Base-by-base conservation (phyloP, 2,329 filamentous ascomycete species). In the Aspergillus brasiliensis region DNA sequence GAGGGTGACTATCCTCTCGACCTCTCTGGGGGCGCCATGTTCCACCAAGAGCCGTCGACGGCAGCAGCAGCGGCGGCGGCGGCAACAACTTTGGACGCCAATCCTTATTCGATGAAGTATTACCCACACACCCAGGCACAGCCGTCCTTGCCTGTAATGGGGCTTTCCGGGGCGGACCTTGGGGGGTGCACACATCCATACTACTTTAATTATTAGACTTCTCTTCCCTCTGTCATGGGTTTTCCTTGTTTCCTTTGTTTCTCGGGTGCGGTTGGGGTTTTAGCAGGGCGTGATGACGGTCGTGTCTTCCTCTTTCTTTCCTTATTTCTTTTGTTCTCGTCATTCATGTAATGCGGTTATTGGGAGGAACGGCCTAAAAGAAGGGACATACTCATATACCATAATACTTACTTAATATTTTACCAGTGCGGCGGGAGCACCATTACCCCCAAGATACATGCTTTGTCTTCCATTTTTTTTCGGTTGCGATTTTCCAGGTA, bases 201-300 rank as follows among this genome's bases (percentile, higher is more conserved):
- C 44, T 72, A 71, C 58, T 73, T 71, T 56, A 62, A 65, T 19
- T 70, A 67, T 51, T 71, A 66, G 42, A 19, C 40, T 42, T 38
- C 31, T 34, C 11, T 34, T 19, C 13, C 34, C 38, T 27, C 28
- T 25, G 21, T 25, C 28, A 17, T 17, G 17, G 3, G 2, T 8
- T 6, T 34, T 48, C 27, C 27, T 34, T 34, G 31, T 53, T 53
- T 38, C 47, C 44, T 37, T 54, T 56, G 6, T 49, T 40, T 56
- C 11, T 58, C 40, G 40, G 40, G 40, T 44, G 19, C 21, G 40
- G 40, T 53, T 44, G 40, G 40, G 8, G 17, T 49, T 31, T 17
- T 49, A 17, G 46, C 23, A 27, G 46, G 46, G 25, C n/a, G 46
- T 27, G 46, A 48, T 48, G 23, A 27, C 44, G 44, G 25, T 8